Percentiles rank a stretch among this genome's conserved stretches.
phyloP scores from a whole-genome alignment of 2,329 filamentous ascomycete species.

The Botrytis fragariae region DNA sequence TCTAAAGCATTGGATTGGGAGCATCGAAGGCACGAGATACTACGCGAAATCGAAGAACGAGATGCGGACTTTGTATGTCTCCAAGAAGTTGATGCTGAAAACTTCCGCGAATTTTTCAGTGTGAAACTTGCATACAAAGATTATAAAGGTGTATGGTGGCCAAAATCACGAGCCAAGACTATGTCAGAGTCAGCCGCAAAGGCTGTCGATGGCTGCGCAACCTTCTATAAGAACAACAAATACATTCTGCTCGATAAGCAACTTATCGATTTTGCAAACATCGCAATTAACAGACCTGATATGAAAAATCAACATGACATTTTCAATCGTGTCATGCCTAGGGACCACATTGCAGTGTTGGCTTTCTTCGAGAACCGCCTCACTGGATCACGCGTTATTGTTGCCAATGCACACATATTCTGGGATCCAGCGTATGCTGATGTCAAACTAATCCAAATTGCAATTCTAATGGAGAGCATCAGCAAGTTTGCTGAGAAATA shows the following conservation, averaged over 20 bases:
- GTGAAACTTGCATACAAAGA: conserved; percentile 81
- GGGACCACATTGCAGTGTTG: conserved; percentile 93
- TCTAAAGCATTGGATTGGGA: conserved; percentile 81
- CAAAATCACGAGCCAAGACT: conserved; percentile 83
- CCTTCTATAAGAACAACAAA: conserved; percentile 95
- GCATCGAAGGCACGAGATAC: conserved; percentile 76
- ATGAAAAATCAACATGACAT: conserved; percentile 98
- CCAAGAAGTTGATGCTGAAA: conserved; percentile 90
- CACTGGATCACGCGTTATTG: conserved; percentile 87
- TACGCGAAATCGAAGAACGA: conserved; percentile 75
- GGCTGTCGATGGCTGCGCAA: conserved; percentile 91
- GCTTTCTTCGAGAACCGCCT: conserved; percentile 88
- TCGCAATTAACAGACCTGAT: conserved; percentile 90
- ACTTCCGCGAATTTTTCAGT: conserved; percentile 87
- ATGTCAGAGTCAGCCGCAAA: conserved; percentile 88
- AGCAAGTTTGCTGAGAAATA: conserved; percentile 84
- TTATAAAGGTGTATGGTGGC: conserved; percentile 93
- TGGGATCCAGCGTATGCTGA: conserved; percentile 92
- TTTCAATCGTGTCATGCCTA: conserved; percentile 97
- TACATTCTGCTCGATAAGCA: conserved; percentile 93
- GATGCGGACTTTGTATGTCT: conserved; percentile 88
- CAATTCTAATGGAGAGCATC: conserved; percentile 90
- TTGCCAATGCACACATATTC: conserved; percentile 90
- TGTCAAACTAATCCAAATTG: conserved; percentile 94
- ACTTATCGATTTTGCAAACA: conserved; percentile 85